Evolutionary conservation across 768 basidiomycete species (phyloP).

Genomic region (Suillus americanus): DNA sequence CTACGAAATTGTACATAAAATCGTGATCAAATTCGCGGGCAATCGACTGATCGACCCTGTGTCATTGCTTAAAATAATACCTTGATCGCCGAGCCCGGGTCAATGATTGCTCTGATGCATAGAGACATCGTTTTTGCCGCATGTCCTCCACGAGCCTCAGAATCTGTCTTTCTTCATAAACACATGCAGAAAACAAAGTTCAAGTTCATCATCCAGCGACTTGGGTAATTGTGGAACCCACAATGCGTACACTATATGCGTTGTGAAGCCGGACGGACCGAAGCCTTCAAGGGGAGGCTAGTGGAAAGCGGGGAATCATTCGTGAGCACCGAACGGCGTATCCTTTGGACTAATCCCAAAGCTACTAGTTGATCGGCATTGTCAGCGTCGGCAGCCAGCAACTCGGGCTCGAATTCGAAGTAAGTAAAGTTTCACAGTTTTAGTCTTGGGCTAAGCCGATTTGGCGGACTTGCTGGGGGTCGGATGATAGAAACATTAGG

Average conservation of each 20-base stretch:
- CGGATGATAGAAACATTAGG: neutral
- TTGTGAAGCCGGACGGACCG: neutral
- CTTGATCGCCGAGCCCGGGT: neutral
- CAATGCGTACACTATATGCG: neutral
- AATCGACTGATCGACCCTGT: neutral
- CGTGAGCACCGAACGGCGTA: neutral
- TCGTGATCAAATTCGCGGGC: neutral
- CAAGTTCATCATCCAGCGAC: neutral
- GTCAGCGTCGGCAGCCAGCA: neutral
- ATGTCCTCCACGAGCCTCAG: neutral
- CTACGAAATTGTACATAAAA: conserved; percentile 1
- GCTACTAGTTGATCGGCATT: neutral
- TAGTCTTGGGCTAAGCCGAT: neutral
- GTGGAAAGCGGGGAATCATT: neutral
- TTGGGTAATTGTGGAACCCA: neutral
- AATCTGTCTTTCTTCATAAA: too few species aligned
- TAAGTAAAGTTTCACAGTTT: neutral
- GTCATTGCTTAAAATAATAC: too few species aligned
- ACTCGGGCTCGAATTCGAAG: neutral
- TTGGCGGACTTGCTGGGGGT: neutral
- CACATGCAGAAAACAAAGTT: too few species aligned
- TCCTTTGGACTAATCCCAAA: neutral
- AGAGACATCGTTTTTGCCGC: neutral
- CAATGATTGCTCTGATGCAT: neutral
- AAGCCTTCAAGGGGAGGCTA: neutral